Conservation (phyloP, 75 land plant species). For the Cryptomeria japonica region DNA sequence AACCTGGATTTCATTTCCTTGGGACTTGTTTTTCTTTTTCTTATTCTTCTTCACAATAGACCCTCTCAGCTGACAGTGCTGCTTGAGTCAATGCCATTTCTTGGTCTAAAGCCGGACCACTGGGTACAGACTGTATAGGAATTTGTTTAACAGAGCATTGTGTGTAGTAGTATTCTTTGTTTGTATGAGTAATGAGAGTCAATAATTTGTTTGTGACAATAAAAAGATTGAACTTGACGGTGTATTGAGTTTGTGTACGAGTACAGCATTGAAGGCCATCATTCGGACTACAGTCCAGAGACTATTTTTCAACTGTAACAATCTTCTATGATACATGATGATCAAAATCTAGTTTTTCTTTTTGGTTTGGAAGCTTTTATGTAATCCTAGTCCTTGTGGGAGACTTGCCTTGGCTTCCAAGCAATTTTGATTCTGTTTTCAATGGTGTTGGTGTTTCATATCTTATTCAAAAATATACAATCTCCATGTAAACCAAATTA, state of each 20-base stretch:
- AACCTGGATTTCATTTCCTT: neutral
- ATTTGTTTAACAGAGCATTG: constrained; percentile 14
- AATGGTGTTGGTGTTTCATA: neutral
- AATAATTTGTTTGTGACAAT: constrained; percentile 15
- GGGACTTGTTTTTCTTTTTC: constrained; percentile 1
- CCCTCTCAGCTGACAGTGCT: constrained; percentile 12
- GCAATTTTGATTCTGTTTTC: neutral
- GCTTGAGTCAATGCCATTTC: constrained; percentile 6
- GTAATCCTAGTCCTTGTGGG: neutral
- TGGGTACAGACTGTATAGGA: constrained; percentile 14
- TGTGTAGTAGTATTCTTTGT: constrained; percentile 18
- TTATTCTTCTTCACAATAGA: neutral
- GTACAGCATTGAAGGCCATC: constrained; percentile 6
- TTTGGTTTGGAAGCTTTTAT: neutral
- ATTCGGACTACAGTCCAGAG: neutral
- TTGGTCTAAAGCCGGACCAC: constrained; percentile 17
- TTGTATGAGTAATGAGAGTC: constrained; percentile 12
- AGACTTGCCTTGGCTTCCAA: neutral
- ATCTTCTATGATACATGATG: constrained; percentile 5
- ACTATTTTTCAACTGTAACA: constrained; percentile 9
- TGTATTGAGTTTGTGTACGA: constrained; percentile 17
- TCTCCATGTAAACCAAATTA: neutral
- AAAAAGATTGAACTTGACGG: constrained; percentile 11
- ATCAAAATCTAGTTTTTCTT: constrained; percentile 2
- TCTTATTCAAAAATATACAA: neutral